phyloP scores from a whole-genome alignment of 306 rosid genomes.

The Quercus alba region DNA sequence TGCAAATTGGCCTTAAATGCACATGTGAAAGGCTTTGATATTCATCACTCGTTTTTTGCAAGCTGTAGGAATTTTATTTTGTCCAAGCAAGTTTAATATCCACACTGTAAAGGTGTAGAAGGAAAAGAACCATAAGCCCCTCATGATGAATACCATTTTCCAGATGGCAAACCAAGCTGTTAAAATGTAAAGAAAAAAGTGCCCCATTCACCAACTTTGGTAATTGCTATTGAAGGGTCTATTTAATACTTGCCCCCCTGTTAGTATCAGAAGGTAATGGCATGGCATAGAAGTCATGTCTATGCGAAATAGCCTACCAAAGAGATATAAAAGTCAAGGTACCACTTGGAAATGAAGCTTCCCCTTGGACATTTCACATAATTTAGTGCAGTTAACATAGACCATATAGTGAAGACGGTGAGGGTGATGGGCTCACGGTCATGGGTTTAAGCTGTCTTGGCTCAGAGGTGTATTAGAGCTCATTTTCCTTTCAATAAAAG shows the following conservation, averaged over 20 bases:
- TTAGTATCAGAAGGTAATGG: neutral
- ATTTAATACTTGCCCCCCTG: neutral
- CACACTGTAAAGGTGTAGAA: conserved; percentile 36
- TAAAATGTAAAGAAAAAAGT: neutral
- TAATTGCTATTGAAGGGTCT: neutral
- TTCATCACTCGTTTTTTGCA: neutral
- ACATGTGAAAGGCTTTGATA: conserved; percentile 6
- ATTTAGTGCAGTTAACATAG: neutral
- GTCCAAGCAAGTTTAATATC: conserved; percentile 17
- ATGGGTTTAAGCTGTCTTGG: neutral
- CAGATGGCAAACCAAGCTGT: neutral
- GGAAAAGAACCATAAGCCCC: conserved; percentile 18
- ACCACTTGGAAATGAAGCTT: neutral
- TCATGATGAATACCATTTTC: conserved; percentile 33
- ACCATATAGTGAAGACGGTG: neutral
- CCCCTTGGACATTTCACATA: neutral
- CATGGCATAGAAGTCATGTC: neutral
- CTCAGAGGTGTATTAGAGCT: neutral
- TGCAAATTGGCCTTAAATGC: conserved; percentile 21
- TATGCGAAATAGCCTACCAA: neutral
- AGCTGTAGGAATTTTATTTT: conserved; percentile 16
- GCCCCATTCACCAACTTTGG: conserved; percentile 2
- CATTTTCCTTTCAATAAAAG: neutral
- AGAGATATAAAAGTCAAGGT: neutral
- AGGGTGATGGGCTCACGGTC: neutral